Evolutionary conservation across 2,329 filamentous ascomycete genomes (phyloP).

Genomic region (Myriosclerotinia scirpicola): DNA sequence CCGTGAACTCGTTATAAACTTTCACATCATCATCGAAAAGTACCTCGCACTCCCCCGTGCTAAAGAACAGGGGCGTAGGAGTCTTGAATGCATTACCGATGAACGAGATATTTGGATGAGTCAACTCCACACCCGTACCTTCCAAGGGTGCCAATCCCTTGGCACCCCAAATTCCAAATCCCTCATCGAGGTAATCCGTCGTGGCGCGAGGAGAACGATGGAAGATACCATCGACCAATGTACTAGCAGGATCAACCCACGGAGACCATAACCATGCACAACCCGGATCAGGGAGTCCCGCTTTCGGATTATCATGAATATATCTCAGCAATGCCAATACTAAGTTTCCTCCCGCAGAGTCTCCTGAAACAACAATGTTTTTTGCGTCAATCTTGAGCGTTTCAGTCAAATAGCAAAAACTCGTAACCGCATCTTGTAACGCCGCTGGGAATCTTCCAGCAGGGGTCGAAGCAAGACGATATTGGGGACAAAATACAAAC

Average conservation of each 20-base stretch:
- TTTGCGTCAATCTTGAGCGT: slow-evolving; percentile 42
- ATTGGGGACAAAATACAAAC: slow-evolving; percentile 48
- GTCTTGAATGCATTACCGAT: slow-evolving; percentile 44
- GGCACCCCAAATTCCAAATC: slow-evolving; percentile 47
- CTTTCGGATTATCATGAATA: slow-evolving; percentile 42
- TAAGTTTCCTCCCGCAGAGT: slow-evolving; percentile 52
- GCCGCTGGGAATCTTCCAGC: slow-evolving; percentile 51
- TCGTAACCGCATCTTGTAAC: slow-evolving; percentile 50
- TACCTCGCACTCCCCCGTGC: slow-evolving; percentile 45
- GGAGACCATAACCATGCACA: slow-evolving; percentile 47
- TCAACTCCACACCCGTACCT: slow-evolving; percentile 31
- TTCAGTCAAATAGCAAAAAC: slow-evolving; percentile 47
- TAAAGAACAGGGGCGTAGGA: slow-evolving; percentile 45
- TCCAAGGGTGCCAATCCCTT: slow-evolving; percentile 38
- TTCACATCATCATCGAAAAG: slow-evolving; percentile 44
- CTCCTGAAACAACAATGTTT: slow-evolving; percentile 49
- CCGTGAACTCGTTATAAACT: slow-evolving; percentile 43
- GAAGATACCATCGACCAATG: slow-evolving; percentile 34
- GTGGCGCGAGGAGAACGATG: slow-evolving; percentile 26
- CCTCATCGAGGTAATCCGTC: slow-evolving; percentile 46
- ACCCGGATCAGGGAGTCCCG: slow-evolving; percentile 41
- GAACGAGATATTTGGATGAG: slow-evolving; percentile 44
- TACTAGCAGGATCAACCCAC: slow-evolving; percentile 43
- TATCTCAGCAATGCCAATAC: slow-evolving; percentile 49
- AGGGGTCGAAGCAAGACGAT: slow-evolving; percentile 48